These are phyloP conservation scores for Ramicandelaber brevisporus DNA, from an alignment of 192 early-diverging fungal genomes.

Conservation along the genomic window DNA sequence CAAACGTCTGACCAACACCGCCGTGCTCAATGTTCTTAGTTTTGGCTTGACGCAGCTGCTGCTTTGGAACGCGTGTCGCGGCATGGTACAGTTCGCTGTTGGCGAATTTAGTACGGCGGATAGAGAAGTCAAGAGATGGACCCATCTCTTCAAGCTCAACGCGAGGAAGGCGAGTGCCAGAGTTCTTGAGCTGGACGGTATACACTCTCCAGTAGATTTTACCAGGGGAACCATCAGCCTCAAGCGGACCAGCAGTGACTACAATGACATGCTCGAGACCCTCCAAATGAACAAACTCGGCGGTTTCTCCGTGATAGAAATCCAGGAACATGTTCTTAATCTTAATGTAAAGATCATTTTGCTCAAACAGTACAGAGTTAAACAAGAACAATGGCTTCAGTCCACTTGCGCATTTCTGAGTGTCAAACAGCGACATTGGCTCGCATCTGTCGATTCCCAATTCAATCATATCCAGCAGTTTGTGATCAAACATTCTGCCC, in stretches of 20 bases:
- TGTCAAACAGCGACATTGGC: slow-evolving; percentile 46
- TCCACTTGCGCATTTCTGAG: slow-evolving; percentile 50
- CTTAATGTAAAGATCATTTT: slow-evolving; percentile 32
- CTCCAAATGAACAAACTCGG: slow-evolving; percentile 49
- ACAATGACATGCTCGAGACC: slow-evolving; percentile 79
- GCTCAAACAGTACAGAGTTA: slow-evolving; percentile 66
- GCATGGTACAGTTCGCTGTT: slow-evolving; percentile 60
- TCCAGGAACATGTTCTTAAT: slow-evolving; percentile 72
- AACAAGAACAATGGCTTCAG: slow-evolving; percentile 78
- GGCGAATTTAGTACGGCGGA: slow-evolving; percentile 47
- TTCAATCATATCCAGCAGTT: slow-evolving; percentile 89
- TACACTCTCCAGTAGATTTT: slow-evolving; percentile 60
- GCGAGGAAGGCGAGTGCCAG: slow-evolving; percentile 57
- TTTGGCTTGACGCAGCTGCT: slow-evolving; percentile 44
- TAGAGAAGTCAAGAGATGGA: slow-evolving; percentile 51
- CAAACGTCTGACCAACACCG: slow-evolving; percentile 77
- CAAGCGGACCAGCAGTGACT: slow-evolving; percentile 39
- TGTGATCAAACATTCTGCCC: slow-evolving; percentile 77
- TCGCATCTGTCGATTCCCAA: slow-evolving; percentile 48
- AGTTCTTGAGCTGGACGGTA: slow-evolving; percentile 63
- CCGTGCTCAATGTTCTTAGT: slow-evolving; percentile 79
- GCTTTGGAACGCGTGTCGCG: slow-evolving; percentile 63
- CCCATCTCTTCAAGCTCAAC: slow-evolving; percentile 91
- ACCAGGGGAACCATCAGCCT: slow-evolving; percentile 27
- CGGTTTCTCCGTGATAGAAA: slow-evolving; percentile 60